Conservation (phyloP, 805 yeast genomes). For the Cyberlindnera galapagoensis region DNA sequence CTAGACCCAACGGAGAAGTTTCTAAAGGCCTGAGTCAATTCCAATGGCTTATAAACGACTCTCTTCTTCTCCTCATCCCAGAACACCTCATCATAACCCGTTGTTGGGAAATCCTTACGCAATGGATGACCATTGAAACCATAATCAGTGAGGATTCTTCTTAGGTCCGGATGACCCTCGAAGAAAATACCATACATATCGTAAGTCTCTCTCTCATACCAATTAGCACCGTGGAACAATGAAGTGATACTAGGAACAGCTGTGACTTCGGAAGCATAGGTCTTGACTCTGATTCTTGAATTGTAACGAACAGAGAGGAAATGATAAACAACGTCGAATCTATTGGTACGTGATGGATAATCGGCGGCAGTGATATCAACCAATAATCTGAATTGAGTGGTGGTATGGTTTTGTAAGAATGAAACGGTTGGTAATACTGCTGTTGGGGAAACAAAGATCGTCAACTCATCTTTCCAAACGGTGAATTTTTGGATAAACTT, state of each 20-base stretch:
- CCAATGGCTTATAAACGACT: constrained; percentile 83
- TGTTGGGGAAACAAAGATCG: constrained; percentile 66
- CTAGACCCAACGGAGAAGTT: constrained; percentile 83
- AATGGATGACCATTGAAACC: constrained; percentile 91
- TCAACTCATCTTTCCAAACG: constrained; percentile 88
- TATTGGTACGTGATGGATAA: constrained; percentile 74
- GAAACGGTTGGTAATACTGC: constrained; percentile 66
- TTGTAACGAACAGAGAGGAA: constrained; percentile 74
- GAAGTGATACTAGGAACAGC: constrained; percentile 77
- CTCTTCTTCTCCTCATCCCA: constrained; percentile 90
- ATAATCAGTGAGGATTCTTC: constrained; percentile 87
- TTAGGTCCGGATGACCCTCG: constrained; percentile 83
- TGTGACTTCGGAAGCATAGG: constrained; percentile 77
- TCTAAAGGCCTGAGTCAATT: constrained; percentile 88
- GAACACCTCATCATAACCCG: constrained; percentile 86
- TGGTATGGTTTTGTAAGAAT: constrained; percentile 70
- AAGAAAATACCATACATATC: constrained; percentile 85
- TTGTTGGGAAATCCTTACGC: constrained; percentile 88
- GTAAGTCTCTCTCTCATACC: constrained; percentile 88
- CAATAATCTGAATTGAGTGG: constrained; percentile 72
- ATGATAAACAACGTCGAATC: constrained; percentile 86
- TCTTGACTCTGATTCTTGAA: constrained; percentile 82
- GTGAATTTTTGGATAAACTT: constrained; percentile 77
- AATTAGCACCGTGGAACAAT: constrained; percentile 73
- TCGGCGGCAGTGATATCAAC: constrained; percentile 85